Evolutionary conservation across 2,329 filamentous ascomycete genomes (phyloP).

Genomic region (Clonostachys rosea): DNA sequence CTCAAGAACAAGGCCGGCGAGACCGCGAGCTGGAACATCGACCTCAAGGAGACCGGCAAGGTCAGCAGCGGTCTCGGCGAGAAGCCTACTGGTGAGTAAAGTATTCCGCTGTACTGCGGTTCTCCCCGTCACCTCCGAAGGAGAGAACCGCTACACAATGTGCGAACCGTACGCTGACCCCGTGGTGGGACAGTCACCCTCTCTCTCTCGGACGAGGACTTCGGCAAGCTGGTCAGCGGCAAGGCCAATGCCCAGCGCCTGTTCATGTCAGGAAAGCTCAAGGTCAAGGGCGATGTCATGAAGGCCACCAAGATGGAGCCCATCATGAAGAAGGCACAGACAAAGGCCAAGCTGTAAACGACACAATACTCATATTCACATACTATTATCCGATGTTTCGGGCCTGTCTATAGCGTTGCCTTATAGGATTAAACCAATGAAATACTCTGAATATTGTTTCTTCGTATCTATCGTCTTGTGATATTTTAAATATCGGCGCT

Average conservation of each 20-base stretch:
- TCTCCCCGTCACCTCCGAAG: not conserved
- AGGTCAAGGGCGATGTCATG: slow-evolving; percentile 98
- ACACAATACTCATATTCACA: slow-evolving; percentile 2
- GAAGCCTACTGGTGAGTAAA: slow-evolving; percentile 70
- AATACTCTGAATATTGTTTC: no score
- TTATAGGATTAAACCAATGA: not conserved
- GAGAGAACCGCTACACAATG: not conserved
- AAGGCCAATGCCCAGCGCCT: slow-evolving; percentile 92
- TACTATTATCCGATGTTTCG: not conserved
- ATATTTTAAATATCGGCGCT: no score
- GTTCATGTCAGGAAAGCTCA: slow-evolving; percentile 98
- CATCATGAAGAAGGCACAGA: slow-evolving; percentile 81
- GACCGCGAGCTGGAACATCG: slow-evolving; percentile 87
- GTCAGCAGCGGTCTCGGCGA: slow-evolving; percentile 74
- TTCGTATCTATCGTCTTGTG: no score
- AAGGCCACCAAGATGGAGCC: slow-evolving; percentile 97
- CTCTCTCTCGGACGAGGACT: slow-evolving; percentile 78
- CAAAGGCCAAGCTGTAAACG: slow-evolving; percentile 73
- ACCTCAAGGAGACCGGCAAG: slow-evolving; percentile 84
- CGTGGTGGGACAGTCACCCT: slow-evolving; percentile 64
- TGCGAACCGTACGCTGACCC: not conserved
- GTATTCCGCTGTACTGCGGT: not conserved
- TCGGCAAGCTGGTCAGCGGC: slow-evolving; percentile 74
- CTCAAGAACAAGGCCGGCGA: slow-evolving; percentile 83
- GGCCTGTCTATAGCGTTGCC: not conserved